Conservation (phyloP, 768 basidiomycete species). For the Amanita pseudoporphyria region DNA sequence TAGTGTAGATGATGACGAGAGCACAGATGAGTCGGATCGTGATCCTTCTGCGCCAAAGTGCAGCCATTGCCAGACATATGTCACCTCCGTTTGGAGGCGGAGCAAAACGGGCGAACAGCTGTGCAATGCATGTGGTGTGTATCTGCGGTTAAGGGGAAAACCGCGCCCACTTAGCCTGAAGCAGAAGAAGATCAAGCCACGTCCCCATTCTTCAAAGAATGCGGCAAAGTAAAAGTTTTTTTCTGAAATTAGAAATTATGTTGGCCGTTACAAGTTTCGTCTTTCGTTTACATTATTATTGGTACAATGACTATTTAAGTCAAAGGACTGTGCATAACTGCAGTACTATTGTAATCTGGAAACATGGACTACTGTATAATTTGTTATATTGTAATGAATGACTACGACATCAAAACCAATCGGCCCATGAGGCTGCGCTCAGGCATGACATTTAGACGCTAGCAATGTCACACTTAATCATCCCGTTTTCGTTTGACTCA, state of each 20-base stretch:
- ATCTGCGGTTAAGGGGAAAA: constrained; percentile 35
- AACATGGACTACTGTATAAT: not conserved
- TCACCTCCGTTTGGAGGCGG: constrained; percentile 40
- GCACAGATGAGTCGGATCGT: constrained; percentile 27
- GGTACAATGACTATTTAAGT: not conserved
- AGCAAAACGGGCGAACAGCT: constrained; percentile 40
- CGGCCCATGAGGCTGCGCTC: too few species aligned
- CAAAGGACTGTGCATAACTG: not conserved
- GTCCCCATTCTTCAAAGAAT: constrained; percentile 29
- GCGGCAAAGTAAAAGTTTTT: constrained; percentile 13
- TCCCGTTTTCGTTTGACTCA: not conserved
- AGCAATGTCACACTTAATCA: too few species aligned
- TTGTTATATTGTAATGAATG: not conserved
- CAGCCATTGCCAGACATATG: constrained; percentile 39
- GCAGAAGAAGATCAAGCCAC: constrained; percentile 38
- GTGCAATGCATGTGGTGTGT: constrained; percentile 44
- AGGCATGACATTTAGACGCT: too few species aligned
- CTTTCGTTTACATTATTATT: not conserved
- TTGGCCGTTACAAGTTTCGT: too few species aligned
- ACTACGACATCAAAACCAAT: not conserved
- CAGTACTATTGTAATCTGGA: not conserved
- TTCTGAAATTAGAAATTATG: too few species aligned
- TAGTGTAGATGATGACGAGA: constrained; percentile 31
- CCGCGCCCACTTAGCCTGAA: constrained; percentile 35
- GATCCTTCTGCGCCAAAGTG: constrained; percentile 36